A percentile compares a stretch with the other conserved stretches of the same genome.
Evolutionary conservation across 345 rosid genomes (phyloP).

Genomic region (Raphanus sativus): DNA sequence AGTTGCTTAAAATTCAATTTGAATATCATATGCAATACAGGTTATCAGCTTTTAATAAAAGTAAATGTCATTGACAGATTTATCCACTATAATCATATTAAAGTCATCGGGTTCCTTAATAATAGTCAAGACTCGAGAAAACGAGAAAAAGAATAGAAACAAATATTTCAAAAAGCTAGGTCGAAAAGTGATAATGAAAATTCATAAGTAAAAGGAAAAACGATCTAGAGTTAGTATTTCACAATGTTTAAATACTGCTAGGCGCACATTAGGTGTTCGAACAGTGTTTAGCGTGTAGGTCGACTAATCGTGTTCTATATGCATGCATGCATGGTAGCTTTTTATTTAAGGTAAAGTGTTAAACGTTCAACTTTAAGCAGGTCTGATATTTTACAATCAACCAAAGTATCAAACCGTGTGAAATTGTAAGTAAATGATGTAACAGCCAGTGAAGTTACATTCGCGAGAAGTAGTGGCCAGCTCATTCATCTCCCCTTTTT

Average conservation of each 20-base stretch:
- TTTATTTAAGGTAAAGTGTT: neutral
- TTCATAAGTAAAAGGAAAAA: neutral
- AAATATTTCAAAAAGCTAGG: constrained; percentile 13
- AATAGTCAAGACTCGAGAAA: constrained; percentile 29
- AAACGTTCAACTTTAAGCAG: neutral
- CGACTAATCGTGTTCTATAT: neutral
- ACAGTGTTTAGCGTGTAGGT: constrained; percentile 19
- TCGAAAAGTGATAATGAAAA: neutral
- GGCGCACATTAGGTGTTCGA: constrained; percentile 20
- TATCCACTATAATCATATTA: constrained; percentile 26
- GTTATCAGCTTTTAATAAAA: constrained; percentile 20
- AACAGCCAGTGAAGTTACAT: constrained; percentile 41
- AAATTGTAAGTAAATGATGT: constrained; percentile 35
- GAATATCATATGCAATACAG: constrained; percentile 37
- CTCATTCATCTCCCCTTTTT: constrained; percentile 32
- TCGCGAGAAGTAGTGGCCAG: constrained; percentile 34
- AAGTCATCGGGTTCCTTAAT: constrained; percentile 28
- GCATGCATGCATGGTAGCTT: neutral
- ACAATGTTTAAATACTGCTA: constrained; percentile 9
- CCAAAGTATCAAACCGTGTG: constrained; percentile 14
- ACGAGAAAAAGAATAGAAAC: neutral
- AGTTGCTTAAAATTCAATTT: constrained; percentile 13
- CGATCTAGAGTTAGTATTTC: neutral
- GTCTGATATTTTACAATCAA: constrained; percentile 23
- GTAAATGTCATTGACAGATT: constrained; percentile 7